Evolutionary conservation across 1,284 basidiomycete species (phyloP).

Genomic region (Veloporphyrellus conicus): DNA sequence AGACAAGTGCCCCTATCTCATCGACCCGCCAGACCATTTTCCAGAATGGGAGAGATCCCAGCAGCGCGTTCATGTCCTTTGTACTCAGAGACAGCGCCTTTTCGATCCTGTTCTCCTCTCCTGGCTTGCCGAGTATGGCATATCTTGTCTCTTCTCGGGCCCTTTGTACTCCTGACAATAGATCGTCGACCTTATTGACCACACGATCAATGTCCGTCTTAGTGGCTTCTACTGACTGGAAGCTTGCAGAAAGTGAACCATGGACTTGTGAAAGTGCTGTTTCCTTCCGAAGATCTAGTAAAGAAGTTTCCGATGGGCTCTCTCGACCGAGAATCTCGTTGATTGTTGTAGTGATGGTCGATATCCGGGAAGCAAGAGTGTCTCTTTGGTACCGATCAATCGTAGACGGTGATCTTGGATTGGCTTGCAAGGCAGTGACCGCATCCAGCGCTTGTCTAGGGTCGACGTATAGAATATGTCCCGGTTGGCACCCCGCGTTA

Average conservation of each 20-base stretch:
- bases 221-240: constrained; percentile 26
- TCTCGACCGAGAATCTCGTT: constrained; percentile 30
- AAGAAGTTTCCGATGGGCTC: constrained; percentile 1
- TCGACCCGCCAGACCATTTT: constrained; percentile 65
- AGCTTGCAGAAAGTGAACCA: constrained; percentile 36
- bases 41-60: constrained; percentile 64
- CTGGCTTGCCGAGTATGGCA: constrained; percentile 37
- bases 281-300: constrained; percentile 23
- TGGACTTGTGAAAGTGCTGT: constrained; percentile 35
- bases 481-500: constrained; percentile 18
- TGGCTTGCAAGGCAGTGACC: constrained; percentile 43
- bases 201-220: constrained; percentile 33
- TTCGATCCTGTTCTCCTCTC: constrained; percentile 41
- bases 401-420: constrained; percentile 43
- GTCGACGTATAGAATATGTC: constrained; percentile 49
- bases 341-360: constrained; percentile 43
- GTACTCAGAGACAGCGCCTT: constrained; percentile 48
- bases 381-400: constrained; percentile 63
- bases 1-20: constrained; percentile 61
- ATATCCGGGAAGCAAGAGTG: constrained; percentile 55
- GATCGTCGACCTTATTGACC: constrained; percentile 24
- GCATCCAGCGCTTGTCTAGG: constrained; percentile 54
- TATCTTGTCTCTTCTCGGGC: constrained; percentile 30
- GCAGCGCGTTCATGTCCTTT: constrained; percentile 47
- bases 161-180: constrained; percentile 36